Evolutionary conservation across 345 rosid genomes (phyloP).

Genomic region (Gossypium stocksii): DNA sequence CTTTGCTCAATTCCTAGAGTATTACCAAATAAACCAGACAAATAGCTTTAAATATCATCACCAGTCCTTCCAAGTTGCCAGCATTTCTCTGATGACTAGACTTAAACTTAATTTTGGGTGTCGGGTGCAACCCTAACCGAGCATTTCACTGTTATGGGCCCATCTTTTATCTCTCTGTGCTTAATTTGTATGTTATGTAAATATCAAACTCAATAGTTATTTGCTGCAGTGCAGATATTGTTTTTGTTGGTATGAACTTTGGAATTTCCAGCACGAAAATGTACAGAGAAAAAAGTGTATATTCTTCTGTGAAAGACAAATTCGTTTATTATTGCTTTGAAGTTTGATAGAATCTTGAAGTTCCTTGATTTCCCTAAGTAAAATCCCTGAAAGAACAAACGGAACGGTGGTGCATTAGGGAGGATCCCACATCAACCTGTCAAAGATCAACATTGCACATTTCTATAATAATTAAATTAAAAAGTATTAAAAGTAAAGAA

Average conservation of each 20-base stretch:
- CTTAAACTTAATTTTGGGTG: background rate
- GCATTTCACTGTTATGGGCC: constrained; percentile 9
- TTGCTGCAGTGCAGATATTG: background rate
- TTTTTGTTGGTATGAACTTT: background rate
- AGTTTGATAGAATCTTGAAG: background rate
- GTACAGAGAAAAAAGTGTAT: background rate
- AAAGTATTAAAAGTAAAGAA: no score
- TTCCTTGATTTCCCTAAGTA: background rate
- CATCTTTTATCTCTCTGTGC: background rate
- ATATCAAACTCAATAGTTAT: background rate
- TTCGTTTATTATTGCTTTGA: background rate
- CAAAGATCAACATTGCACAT: no score
- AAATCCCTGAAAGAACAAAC: background rate
- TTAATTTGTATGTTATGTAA: background rate
- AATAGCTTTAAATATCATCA: background rate
- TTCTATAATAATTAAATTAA: no score
- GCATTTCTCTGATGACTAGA: background rate
- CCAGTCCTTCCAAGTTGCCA: background rate
- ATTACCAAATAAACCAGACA: constrained; percentile 1
- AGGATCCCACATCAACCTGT: constrained; percentile 2
- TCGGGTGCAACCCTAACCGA: constrained; percentile 16
- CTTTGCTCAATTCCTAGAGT: background rate
- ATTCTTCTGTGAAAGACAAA: background rate
- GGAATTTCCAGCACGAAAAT: background rate
- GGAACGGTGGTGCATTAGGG: background rate